phyloP scores from a whole-genome alignment of 2,329 filamentous ascomycete species.

The Fusarium ramigenum region DNA sequence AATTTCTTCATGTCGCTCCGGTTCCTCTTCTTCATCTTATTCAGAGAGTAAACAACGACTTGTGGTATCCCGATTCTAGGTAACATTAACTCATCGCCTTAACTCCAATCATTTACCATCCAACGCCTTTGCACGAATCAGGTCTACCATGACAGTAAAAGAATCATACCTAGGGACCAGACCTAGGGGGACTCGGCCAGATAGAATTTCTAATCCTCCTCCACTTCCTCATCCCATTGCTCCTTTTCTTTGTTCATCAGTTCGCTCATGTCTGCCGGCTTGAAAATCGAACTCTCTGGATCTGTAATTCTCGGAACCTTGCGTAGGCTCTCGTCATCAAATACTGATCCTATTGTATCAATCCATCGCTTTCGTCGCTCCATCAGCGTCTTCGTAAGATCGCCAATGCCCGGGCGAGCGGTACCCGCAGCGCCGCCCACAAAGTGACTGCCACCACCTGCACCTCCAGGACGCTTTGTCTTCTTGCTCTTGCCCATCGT shows the following conservation, averaged over 20 bases:
- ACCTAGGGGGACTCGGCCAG: constrained; percentile 3
- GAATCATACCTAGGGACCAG: not conserved
- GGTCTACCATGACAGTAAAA: not conserved
- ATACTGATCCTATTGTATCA: constrained; percentile 88
- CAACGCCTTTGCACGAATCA: constrained; percentile 30
- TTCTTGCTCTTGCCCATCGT: constrained; percentile 96
- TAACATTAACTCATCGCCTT: not conserved
- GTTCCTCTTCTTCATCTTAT: not conserved
- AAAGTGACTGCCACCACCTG: constrained; percentile 74
- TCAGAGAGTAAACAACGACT: not conserved
- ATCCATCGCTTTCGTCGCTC: constrained; percentile 90
- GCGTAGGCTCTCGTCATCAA: constrained; percentile 81
- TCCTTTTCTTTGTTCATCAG: constrained; percentile 81
- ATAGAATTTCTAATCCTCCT: constrained; percentile 62
- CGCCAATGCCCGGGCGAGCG: constrained; percentile 84
- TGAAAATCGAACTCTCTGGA: constrained; percentile 76
- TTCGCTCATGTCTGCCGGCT: constrained; percentile 74
- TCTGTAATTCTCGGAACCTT: constrained; percentile 75
- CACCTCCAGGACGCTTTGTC: constrained; percentile 80
- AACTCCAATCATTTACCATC: constrained; percentile 16
- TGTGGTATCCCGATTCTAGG: constrained; percentile 21
- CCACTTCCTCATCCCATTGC: constrained; percentile 82
- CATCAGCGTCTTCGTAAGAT: constrained; percentile 91
- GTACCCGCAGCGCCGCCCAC: constrained; percentile 69
- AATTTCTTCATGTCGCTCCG: not conserved